Evolutionary conservation across 805 yeast species (phyloP).

Genomic region (Candida pini): DNA sequence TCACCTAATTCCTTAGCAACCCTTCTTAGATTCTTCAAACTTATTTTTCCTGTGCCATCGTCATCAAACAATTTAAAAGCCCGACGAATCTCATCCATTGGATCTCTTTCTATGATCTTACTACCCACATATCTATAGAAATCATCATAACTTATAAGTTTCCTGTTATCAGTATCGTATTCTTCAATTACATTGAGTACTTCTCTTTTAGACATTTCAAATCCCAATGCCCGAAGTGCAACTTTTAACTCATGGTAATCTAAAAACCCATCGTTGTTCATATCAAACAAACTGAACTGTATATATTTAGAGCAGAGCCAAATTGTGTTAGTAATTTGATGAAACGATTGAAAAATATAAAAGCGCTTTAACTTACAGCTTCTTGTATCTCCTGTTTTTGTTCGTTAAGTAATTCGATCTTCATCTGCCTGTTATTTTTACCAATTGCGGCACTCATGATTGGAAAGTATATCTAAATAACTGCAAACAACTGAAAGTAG

Average conservation of each 20-base stretch:
- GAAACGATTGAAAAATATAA: too few species aligned
- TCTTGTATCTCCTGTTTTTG: slow-evolving; percentile 89
- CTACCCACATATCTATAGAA: slow-evolving; percentile 78
- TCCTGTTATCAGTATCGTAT: slow-evolving; percentile 72
- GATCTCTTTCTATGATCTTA: slow-evolving; percentile 82
- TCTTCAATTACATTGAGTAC: slow-evolving; percentile 73
- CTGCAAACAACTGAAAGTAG: too few species aligned
- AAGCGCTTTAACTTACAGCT: slow-evolving; percentile 59
- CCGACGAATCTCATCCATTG: slow-evolving; percentile 82
- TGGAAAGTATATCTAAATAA: background rate
- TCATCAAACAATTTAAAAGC: slow-evolving; percentile 90
- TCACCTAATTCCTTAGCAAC: slow-evolving; percentile 94
- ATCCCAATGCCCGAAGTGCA: slow-evolving; percentile 90
- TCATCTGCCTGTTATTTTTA: slow-evolving; percentile 34
- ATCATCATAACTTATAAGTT: slow-evolving; percentile 71
- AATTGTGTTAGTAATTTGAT: slow-evolving; percentile 9
- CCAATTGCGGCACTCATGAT: slow-evolving; percentile 9
- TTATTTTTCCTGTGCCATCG: slow-evolving; percentile 81
- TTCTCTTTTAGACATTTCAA: slow-evolving; percentile 71
- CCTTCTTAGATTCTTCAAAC: slow-evolving; percentile 73
- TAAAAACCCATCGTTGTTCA: slow-evolving; percentile 83
- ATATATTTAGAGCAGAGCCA: background rate
- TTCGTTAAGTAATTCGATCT: slow-evolving; percentile 70
- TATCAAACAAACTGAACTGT: slow-evolving; percentile 75
- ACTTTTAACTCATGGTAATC: slow-evolving; percentile 94